Base-by-base conservation (phyloP, 805 yeast genomes). In the Grigorovia transvaalensis region DNA sequence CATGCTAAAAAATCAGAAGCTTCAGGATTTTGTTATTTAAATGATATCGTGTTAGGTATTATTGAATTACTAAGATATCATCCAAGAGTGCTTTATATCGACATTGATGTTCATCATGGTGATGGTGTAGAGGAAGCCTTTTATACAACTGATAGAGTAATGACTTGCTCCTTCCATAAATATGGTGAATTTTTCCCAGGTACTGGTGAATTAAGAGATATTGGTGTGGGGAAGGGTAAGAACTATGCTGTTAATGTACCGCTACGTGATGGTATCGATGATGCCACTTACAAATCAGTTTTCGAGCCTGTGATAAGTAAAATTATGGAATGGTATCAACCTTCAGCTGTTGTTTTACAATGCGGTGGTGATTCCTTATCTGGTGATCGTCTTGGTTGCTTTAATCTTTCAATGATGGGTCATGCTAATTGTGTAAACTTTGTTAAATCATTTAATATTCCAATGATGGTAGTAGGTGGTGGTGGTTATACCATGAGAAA, bases 81-180 rank as follows among this genome's bases (percentile, higher is more conserved):
- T 69, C 93, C 96, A 44, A 78, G 98, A 57, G 96, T 91, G 8
- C 74, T 91, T 65, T 91, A 91, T 66, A 86, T 91, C 51, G 98
- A 91, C 68, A 90, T 89, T 52, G 98, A 91, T 67, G 79, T 91
- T 13, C 98, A 91, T 67, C 98, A 91, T 64, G 98, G 98, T 46
- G 98, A 91, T 69, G 98, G 98, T 57, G 98, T 91, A 18, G 96
- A 91, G 68, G 98, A 91, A 68, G 97, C 97, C 0, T 91, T 91
- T 64, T 87, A 91, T 71, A 80, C 93, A 17, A 87, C 96, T 1
- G 98, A 90, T 68, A 74, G 98, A 54, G 98, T 90, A 46, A 89
- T 90, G 96, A 90, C 97, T 0, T 90, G 90, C 59, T 85, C 95
- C 11, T 90, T 90, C 75, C 98, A 90, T 74, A 91, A 89, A 70